phyloP scores from a whole-genome alignment of 1,139 yeast genomes.

The Lodderomyces pseudojiufengensis region DNA sequence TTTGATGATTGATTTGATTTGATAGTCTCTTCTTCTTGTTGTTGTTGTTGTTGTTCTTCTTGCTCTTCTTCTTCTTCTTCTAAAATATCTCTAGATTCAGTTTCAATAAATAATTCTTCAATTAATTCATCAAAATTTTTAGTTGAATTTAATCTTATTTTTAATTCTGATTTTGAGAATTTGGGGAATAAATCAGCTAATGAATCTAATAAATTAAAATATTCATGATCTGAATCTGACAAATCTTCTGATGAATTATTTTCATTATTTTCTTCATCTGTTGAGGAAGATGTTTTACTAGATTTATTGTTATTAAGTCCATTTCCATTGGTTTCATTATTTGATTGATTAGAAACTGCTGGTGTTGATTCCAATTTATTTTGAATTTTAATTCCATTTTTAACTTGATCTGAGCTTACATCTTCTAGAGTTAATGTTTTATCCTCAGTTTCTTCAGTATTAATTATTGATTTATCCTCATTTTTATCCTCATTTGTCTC shows the following conservation, averaged over 20 bases:
- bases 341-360: too few species aligned
- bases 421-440: too few species aligned
- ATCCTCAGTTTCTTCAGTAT: too few species aligned
- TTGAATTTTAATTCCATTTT: too few species aligned
- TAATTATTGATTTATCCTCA: too few species aligned
- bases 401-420: too few species aligned
- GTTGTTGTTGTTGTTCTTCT: slow-evolving; percentile 1
- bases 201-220: slow-evolving; percentile 18
- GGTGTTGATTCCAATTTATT: too few species aligned
- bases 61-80: background rate
- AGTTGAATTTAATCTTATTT: slow-evolving; percentile 19
- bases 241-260: slow-evolving; percentile 12
- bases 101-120: slow-evolving; percentile 20
- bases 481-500: too few species aligned
- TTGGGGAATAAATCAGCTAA: slow-evolving; percentile 29
- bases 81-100: slow-evolving; percentile 12
- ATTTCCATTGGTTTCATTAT: too few species aligned
- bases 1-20: too few species aligned
- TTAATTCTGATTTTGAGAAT: slow-evolving; percentile 24
- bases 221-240: slow-evolving; percentile 11
- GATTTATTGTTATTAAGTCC: too few species aligned
- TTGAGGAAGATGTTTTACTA: too few species aligned
- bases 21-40: slow-evolving; percentile 4
- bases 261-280: slow-evolving; percentile 7
- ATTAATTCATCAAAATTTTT: slow-evolving; percentile 20